Base-by-base conservation (phyloP, 2,329 filamentous ascomycete genomes). In the Fusarium tjaetaba region DNA sequence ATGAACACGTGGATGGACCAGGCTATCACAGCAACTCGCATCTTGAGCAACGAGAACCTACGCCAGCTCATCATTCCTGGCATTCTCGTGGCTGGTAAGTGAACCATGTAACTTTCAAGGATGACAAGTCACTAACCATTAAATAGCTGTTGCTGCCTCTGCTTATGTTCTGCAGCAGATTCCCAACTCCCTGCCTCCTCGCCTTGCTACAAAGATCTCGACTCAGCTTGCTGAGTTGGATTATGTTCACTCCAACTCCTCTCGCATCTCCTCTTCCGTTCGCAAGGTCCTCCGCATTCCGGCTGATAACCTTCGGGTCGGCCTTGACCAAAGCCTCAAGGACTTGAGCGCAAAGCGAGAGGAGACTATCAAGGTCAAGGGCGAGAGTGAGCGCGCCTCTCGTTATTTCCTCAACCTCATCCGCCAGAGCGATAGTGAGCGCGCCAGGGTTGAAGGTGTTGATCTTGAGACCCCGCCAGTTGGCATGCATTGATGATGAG, bases 401-500 rank as follows among this genome's bases (percentile, higher is more conserved):
- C 97, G 96, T 82, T 98, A 97, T 85, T 99, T 99, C 82, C 86
- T 90, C 59, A 96, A 97, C 78, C 88, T 99, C 24, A 91, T 96
- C 59, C 88, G 93, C 68, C 88, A 91, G 75, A 90, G 88, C 69
- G 85, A 85, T 26, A 82, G 85, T 65, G 86, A 91, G 76, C 85
- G 87, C 39, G 80, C 80, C 49, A 81, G 82, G 48, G 86, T 90
- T 30, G 84, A 86, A 66, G 84, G 81, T 13, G 84, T 91, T 48
- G 89, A 90, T 73, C 82, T 90, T 14, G 89, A 91, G 18, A 84
- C 84, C 18, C 86, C 87, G 38, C 87, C 87, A 14, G 82, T 82
- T 11, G 82, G 80, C 16, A 45, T 65, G 58, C 79, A 79, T 64
- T 82, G 58, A 81, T 65, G 51, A 68, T 26, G 65, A 67, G 58